Percentiles rank a stretch among this genome's conserved stretches.
These are phyloP conservation scores for Leishmania braziliensis DNA, from an alignment of 208 protist species.

Conservation along the genomic window DNA sequence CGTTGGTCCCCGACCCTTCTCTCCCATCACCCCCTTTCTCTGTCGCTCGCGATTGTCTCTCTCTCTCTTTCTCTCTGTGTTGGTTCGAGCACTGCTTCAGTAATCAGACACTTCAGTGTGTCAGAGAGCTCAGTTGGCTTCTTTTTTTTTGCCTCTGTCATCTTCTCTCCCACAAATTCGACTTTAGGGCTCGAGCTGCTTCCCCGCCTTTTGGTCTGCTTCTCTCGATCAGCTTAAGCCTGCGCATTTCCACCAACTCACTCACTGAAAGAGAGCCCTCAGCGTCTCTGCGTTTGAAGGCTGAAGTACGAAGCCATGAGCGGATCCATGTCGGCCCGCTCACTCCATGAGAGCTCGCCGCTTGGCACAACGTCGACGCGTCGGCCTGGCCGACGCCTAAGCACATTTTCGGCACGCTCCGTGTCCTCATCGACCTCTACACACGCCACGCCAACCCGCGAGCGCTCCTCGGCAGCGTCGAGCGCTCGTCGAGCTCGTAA, in stretches of 20 bases:
- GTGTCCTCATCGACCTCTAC: conserved; percentile 8
- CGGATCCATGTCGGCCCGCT: conserved; percentile 18
- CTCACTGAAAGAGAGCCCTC: background rate
- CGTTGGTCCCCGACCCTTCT: background rate
- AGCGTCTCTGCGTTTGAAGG: background rate
- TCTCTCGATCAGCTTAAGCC: too few relatives aligned
- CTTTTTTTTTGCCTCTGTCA: background rate
- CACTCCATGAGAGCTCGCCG: background rate
- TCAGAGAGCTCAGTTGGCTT: background rate
- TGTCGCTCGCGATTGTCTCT: background rate
- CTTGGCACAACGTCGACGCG: conserved; percentile 14
- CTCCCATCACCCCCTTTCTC: background rate
- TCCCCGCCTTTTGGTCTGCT: too few relatives aligned
- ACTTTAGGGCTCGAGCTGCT: too few relatives aligned
- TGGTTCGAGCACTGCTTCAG: background rate
- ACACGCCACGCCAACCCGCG: conserved; percentile 22
- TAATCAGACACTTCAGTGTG: background rate
- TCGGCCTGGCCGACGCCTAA: background rate
- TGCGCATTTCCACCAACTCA: background rate
- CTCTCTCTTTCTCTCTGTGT: background rate
- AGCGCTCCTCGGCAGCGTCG: background rate
- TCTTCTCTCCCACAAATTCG: background rate
- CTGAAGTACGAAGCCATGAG: conserved; percentile 3
- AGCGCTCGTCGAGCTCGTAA: conserved; percentile 16
- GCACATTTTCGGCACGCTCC: background rate